Evolutionary conservation across 306 rosid species (phyloP).

Genomic region (Cucurbita pepo): DNA sequence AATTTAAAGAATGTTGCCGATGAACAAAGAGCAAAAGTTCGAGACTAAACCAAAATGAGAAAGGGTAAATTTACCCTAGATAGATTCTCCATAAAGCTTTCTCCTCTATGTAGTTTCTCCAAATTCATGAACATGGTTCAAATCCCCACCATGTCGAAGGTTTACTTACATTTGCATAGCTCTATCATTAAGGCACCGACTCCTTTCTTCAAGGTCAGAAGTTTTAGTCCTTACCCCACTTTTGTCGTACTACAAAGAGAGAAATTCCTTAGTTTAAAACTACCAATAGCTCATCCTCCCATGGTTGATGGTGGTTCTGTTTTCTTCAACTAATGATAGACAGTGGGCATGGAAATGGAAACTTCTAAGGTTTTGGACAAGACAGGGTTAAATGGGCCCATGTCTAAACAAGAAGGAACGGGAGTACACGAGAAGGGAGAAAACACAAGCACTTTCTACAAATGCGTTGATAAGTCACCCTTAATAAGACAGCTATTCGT

Average conservation of each 20-base stretch:
- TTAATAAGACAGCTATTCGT: neutral
- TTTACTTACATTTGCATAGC: neutral
- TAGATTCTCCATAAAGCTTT: neutral
- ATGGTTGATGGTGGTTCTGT: neutral
- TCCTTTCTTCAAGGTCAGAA: too few species aligned
- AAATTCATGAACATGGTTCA: neutral
- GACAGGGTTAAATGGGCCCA: neutral
- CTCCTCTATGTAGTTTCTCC: neutral
- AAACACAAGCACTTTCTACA: neutral
- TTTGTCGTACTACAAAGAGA: neutral
- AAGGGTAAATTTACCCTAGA: neutral
- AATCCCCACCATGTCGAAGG: neutral
- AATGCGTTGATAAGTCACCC: neutral
- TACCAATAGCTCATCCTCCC: neutral
- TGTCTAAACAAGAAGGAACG: neutral
- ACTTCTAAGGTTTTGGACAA: neutral
- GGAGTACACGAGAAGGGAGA: neutral
- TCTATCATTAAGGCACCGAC: neutral
- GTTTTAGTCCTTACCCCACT: neutral
- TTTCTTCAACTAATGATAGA: neutral
- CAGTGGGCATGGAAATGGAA: neutral
- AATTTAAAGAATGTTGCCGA: neutral
- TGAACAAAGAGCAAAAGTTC: neutral
- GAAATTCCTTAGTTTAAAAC: neutral
- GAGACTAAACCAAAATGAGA: neutral